Evolutionary conservation across 2,329 filamentous ascomycete genomes (phyloP), one percentile per base, ranked within the genome.

Genomic region (Colletotrichum tabaci): DNA sequence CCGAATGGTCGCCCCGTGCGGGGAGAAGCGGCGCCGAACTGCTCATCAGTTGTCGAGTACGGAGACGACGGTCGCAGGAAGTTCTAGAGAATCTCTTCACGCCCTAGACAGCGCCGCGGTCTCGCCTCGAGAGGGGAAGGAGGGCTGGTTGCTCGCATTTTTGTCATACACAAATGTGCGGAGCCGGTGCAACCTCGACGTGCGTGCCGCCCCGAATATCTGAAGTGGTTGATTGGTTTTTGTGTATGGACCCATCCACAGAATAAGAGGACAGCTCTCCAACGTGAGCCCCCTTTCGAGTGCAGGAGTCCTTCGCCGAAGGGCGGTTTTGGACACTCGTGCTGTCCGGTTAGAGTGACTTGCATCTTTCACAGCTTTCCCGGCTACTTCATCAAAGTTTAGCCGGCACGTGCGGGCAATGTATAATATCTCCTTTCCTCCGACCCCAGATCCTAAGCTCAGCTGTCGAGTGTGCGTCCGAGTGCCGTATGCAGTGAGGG

Each of bases 371-470:
- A 44, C 44, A 46, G 53, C 35, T 44, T 38, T 9, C n/a, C 30
- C 30, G 26, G 4, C 15, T 18, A 21, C 23, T 23, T 10, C 26
- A 30, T 40, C 66, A 46, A 38, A 46, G 18, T 70, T 65, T 65
- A 70, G 6, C 60, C 66, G 66, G 60, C 66, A 60, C 58, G 53
- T 72, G 69, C 12, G 30, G 18, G 42, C 42, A 65, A 26, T 53
- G 40, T 66, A 49, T 7, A 21, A 47, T 61, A 50, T 55, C 26
- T 56, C 66, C 66, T 70, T 70, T 72, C 30, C 50, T 47, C 66
- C 69, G 66, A 65, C 26, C 40, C 55, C 30, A 46, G 26, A 55
- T 55, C 26, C 16, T 10, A 30, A 52, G 26, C n/a, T 21, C 46
- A 26, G 35, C 15, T 42, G n/a, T 35, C 23, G 50, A 38, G n/a